Conservation (phyloP, 495 filamentous ascomycete species). For the Cercophora newfieldiana region DNA sequence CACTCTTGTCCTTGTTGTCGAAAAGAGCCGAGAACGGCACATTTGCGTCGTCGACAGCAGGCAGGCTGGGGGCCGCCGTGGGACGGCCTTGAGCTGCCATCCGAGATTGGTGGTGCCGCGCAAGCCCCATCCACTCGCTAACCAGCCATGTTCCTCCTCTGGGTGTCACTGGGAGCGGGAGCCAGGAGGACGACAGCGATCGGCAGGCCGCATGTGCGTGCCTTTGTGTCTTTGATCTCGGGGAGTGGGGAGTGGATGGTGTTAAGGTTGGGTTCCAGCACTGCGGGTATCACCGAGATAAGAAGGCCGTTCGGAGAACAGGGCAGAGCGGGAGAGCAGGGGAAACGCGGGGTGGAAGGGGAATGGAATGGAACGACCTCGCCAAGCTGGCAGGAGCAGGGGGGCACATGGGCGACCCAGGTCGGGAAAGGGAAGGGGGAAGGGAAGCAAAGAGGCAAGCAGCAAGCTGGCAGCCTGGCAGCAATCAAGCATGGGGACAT, state of each 20-base stretch:
- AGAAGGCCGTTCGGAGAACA: conserved; percentile 5
- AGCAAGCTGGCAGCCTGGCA: not conserved
- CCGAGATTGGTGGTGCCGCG: conserved; percentile 27
- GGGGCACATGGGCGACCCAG: not conserved
- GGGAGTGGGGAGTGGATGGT: not conserved
- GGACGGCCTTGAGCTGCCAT: conserved; percentile 34
- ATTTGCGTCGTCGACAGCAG: conserved; percentile 29
- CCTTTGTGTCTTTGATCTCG: not conserved
- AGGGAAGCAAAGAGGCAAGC: not conserved
- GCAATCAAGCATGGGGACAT: conserved; percentile 3
- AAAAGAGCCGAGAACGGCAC: conserved; percentile 36
- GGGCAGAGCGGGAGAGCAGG: not conserved
- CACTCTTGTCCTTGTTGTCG: conserved; percentile 25
- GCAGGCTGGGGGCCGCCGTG: conserved; percentile 27
- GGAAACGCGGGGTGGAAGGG: conserved; percentile 13
- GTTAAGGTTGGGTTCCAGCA: not conserved
- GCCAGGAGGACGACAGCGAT: conserved; percentile 21
- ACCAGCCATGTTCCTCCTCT: conserved; percentile 30
- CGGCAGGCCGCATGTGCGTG: conserved; percentile 24
- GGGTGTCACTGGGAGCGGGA: not conserved
- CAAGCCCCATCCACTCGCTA: conserved; percentile 29
- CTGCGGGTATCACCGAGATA: conserved; percentile 9
- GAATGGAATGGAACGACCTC: conserved; percentile 4
- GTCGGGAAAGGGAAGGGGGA: too few species aligned
- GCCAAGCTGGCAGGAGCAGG: not conserved